Base-by-base conservation (phyloP, 768 basidiomycete species). In the Pisolithus orientalis region DNA sequence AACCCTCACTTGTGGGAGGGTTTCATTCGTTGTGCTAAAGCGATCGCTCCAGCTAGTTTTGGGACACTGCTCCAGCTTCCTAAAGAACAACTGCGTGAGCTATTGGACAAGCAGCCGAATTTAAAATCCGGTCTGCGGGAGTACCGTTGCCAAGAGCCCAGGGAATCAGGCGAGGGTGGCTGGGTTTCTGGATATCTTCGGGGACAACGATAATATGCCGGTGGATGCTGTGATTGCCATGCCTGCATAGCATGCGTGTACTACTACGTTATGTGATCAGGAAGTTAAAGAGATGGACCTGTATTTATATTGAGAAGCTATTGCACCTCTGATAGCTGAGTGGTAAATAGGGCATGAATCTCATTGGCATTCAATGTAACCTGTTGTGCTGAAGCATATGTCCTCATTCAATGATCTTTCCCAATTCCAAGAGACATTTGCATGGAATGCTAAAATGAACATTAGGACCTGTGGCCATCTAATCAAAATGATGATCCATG, bases 1-100 rank as follows among this genome's bases (percentile, higher is more conserved):
- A 91, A 85, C 59, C 83, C 87, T 5, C 89, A 86, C 10, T 73
- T 97, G 17, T 99, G 96, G 96, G 90, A 97, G 67, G 96, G 96
- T 5, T 98, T 99, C 69, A 92, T 98, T 50, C 85, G 85, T 32
- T 94, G 94, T 61, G 89, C 89, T 25, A 95, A 91, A 69, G 80
- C 84, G 31, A 94, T 94, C 52, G 90, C 91, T 4, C 94, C 94
- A 0, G 83, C 88, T 21, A 94, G 91, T 67, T 97, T 93, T 68
- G 89, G 86, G 2, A 93, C 93, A 10, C 75, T 99, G 42, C 73
- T 97, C 27, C 94, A 97, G 65, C 74, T 99, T 10, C 95, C 94
- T 6, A 91, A 91, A 64, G 94, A 97, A 57, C 94, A 95, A 66
- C 78, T 98, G 38, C 87, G 87, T 48, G 95, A 98, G 65, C 75